Percentiles rank a stretch among this genome's conserved stretches.
Evolutionary conservation across 257 asterid species (phyloP).

Genomic region (Solanum ahanhuiri): DNA sequence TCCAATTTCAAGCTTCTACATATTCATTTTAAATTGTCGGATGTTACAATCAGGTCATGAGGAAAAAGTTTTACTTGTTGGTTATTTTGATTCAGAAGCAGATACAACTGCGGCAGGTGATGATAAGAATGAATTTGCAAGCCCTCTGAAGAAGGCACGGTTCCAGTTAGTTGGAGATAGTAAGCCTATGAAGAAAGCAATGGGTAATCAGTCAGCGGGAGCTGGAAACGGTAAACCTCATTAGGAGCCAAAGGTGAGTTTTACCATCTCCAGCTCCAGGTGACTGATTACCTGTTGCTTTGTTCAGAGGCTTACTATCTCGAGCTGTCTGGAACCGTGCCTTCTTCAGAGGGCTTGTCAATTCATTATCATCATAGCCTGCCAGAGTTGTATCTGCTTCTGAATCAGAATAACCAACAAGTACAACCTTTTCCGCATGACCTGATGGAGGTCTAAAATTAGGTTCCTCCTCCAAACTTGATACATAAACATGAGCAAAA

Average conservation of each 20-base stretch:
- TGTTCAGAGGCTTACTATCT: constrained; percentile 15
- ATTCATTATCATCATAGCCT: too few relatives aligned
- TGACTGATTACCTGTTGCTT: constrained; percentile 7
- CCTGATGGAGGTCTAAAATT: background rate
- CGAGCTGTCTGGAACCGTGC: constrained; percentile 10
- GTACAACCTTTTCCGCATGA: constrained; percentile 9
- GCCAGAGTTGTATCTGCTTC: too few relatives aligned
- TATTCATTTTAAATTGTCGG: too few relatives aligned
- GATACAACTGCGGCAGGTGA: too few relatives aligned
- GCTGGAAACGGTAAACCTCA: background rate
- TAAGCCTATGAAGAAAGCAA: background rate
- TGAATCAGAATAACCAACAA: too few relatives aligned
- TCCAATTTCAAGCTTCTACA: too few relatives aligned
- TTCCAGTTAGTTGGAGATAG: too few relatives aligned
- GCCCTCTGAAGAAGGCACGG: too few relatives aligned
- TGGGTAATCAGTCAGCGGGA: constrained; percentile 6
- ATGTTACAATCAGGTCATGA: background rate
- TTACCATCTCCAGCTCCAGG: background rate
- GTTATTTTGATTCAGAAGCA: too few relatives aligned
- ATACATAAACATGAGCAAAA: background rate
- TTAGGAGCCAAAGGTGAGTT: background rate
- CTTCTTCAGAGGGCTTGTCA: too few relatives aligned
- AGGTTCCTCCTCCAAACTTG: background rate
- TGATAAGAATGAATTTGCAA: too few relatives aligned
- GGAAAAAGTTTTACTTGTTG: constrained; percentile 4